These are phyloP conservation scores for Mycena vulgaris DNA, from an alignment of 768 basidiomycete species.

Conservation along the genomic window DNA sequence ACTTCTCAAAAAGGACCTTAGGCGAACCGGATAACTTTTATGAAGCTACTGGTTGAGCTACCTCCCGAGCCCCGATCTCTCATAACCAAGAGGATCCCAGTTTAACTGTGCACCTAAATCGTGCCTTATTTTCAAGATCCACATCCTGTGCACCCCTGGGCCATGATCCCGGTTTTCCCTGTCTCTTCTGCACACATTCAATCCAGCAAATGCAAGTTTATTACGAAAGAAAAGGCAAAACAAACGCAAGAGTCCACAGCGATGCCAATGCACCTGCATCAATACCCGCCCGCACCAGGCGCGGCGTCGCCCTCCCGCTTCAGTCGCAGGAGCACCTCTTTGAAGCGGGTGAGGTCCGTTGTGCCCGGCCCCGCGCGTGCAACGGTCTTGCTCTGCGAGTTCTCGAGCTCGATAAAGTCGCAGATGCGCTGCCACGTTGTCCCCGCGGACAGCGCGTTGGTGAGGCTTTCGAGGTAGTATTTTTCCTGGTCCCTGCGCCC, in stretches of 20 bases:
- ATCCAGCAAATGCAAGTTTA: conserved; percentile 12
- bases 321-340: conserved; percentile 91
- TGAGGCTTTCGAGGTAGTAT: conserved; percentile 80
- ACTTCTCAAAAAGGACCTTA: no score
- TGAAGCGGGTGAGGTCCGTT: conserved; percentile 91
- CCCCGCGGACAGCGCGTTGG: conserved; percentile 85
- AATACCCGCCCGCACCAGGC: conserved; percentile 96
- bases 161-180: no score
- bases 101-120: no score
- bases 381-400: conserved; percentile 97
- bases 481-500: conserved; percentile 85
- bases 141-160: no score
- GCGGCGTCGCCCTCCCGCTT: conserved; percentile 93
- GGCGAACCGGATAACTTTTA: no score
- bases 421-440: conserved; percentile 98
- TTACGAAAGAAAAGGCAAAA: neutral
- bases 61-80: no score
- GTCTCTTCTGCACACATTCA: no score
- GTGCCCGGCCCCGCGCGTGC: conserved; percentile 90
- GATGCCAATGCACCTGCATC: no score
- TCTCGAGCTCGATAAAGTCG: conserved; percentile 88
- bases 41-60: no score
- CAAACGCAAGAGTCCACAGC: neutral
- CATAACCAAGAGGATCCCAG: no score
- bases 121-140: no score